Percentiles rank a stretch among this genome's conserved stretches.
Evolutionary conservation across 768 basidiomycete genomes (phyloP).

Genomic region (Serendipita sp.): DNA sequence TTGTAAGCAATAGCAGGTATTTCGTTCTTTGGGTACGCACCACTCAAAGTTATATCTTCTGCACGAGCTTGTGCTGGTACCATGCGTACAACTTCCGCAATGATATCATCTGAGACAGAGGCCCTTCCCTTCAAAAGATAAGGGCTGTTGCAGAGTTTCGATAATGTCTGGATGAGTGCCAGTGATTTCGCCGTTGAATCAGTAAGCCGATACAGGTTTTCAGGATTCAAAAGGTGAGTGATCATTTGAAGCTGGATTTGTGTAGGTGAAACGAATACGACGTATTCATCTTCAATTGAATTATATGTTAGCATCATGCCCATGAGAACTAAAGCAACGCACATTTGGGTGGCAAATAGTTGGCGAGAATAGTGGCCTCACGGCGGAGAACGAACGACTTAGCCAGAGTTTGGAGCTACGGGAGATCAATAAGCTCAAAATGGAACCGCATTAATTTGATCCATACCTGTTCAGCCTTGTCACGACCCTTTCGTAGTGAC

Average conservation of each 20-base stretch:
- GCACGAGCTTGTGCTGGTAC: conserved; percentile 15
- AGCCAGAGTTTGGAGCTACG: conserved; percentile 51
- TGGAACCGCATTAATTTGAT: neutral
- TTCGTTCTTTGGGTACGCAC: conserved; percentile 25
- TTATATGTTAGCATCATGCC: neutral
- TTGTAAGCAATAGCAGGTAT: conserved; percentile 6
- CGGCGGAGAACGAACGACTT: conserved; percentile 83
- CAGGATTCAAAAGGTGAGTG: conserved; percentile 51
- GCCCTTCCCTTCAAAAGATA: conserved; percentile 51
- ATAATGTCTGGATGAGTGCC: conserved; percentile 60
- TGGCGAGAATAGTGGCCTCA: conserved; percentile 64
- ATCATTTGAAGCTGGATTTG: conserved; percentile 69
- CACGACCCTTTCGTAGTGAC: conserved; percentile 63
- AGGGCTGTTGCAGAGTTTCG: conserved; percentile 88
- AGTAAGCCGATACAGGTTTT: conserved; percentile 49
- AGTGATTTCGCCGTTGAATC: conserved; percentile 62
- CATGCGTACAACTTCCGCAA: conserved; percentile 4
- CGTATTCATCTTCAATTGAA: conserved; percentile 68
- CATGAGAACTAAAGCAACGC: conserved; percentile 14
- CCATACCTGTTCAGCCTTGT: conserved; percentile 58
- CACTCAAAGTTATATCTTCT: conserved; percentile 57
- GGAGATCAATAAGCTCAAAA: too few relatives aligned
- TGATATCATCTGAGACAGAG: conserved; percentile 40
- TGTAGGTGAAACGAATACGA: conserved; percentile 90
- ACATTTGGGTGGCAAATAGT: conserved; percentile 88